Base-by-base conservation (phyloP, 768 basidiomycete genomes). In the Pulveroboletus sp. region DNA sequence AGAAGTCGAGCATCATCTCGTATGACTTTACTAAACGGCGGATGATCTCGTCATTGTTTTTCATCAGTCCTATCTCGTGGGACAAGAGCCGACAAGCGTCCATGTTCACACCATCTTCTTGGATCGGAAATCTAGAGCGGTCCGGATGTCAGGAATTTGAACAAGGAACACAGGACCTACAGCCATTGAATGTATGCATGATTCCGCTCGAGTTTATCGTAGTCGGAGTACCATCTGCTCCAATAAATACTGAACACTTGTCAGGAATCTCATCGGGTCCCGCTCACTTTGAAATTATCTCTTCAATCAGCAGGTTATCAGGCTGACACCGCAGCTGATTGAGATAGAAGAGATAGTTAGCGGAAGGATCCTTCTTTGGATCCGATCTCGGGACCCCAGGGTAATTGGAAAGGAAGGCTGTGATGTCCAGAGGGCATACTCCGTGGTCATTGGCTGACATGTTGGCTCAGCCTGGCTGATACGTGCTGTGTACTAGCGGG, bases 141-240 rank as follows among this genome's bases (percentile, higher is more conserved):
- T 16, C 24, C 23, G 41, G 6, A 45, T 9, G 31, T 48, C 41
- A 50, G 32, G 37, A 34, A 43, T 21, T 31, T 45, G 35, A 45
- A 19, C 13, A 11, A 42, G 27, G n/a, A 33, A 44, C 25, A 32
- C 16, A 6, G 29, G 36, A 70, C 11, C 86, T 68, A 88, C 82
- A 90, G 64, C 87, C 88, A 90, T 60, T 90, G 87, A 37, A 90
- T 84, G 62, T 78, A 89, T 1, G 80, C 82, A 58, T 90, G 88
- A 49, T 81, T 81, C 53, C 70, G 64, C 63, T 90, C 88, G 25
- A 90, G 71, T 51, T 71, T 77, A 25, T 66, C 59, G 55, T 84
- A 84, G 58, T 88, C 74, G 6, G 79, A 80, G 46, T 73, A 57
- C 85, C 85, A 90, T 56, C 87, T 88, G 45, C 20, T 49, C 42